These are phyloP conservation scores for Lactifluus volemus DNA, from an alignment of 768 basidiomycete species.

Conservation along the genomic window DNA sequence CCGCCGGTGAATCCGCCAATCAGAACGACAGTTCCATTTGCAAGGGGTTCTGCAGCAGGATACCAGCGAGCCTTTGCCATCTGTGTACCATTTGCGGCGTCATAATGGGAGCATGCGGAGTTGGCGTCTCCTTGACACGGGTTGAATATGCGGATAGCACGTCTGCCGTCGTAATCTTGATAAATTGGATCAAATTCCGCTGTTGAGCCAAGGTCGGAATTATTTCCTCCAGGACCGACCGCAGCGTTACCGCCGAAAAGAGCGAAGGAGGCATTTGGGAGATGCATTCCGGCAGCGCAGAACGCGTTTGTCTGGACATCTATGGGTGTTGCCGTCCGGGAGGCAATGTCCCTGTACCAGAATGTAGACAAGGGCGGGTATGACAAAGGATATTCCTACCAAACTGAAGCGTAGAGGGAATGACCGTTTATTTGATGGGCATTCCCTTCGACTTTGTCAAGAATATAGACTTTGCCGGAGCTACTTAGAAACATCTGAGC, in stretches of 20 bases:
- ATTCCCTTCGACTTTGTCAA: constrained; percentile 89
- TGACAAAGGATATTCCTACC: constrained; percentile 29
- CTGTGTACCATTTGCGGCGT: constrained; percentile 48
- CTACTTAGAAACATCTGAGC: constrained; percentile 73
- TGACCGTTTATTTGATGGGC: constrained; percentile 54
- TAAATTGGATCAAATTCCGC: constrained; percentile 60
- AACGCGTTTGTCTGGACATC: constrained; percentile 67
- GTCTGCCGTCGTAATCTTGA: constrained; percentile 21
- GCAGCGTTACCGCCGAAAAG: constrained; percentile 77
- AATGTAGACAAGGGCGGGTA: not conserved
- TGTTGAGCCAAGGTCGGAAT: constrained; percentile 35
- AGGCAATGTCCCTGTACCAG: constrained; percentile 46
- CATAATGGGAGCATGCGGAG: constrained; percentile 59
- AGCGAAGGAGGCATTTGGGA: constrained; percentile 68
- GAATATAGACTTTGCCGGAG: constrained; percentile 71
- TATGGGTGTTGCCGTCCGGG: constrained; percentile 54
- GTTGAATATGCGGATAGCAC: constrained; percentile 57
- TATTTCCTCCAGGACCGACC: constrained; percentile 53
- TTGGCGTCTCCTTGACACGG: constrained; percentile 52
- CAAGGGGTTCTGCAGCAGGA: constrained; percentile 62
- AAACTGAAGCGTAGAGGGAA: constrained; percentile 67
- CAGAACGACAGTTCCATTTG: constrained; percentile 69
- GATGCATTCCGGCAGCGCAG: constrained; percentile 76
- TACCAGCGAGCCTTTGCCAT: constrained; percentile 75
- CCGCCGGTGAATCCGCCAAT: constrained; percentile 77